Evolutionary conservation across 192 early-diverging fungal species (phyloP), one percentile per base, ranked within the genome.

Genomic region (Mortierella hygrophila): DNA sequence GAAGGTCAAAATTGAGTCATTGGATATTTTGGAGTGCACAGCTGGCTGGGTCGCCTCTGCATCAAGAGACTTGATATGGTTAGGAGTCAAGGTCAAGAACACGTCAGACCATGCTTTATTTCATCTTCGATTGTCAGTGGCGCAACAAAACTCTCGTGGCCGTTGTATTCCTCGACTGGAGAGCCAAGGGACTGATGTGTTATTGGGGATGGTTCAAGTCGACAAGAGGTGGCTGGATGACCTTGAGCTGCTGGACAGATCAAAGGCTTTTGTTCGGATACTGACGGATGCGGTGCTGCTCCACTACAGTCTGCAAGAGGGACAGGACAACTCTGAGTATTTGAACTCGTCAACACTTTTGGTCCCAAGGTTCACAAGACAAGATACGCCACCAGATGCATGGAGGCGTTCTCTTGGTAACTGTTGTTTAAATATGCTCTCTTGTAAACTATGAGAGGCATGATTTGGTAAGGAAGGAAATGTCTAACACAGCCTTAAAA

Each of bases 11-110:
- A 38, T 6, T 7, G 23, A 42, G 23, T 23, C 38, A 55, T n/a
- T 79, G 15, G 68, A 52, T 5, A 38, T 68, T 6, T 8, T 74
- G 46, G 63, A 83, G 35, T 69, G 81, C 23, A 32, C n/a, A 55
- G 40, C 81, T 63, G 81, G 81, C 29, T 77, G 81, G 71, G 26
- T 74, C 23, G 4, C 35, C 32, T 44, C 70, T 40, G 26, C 5
- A 18, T 15, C 38, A 38, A 52, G 68, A 38, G 23, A 32, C n/a
- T 2, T 44, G 20, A 10, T 77, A 4, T 83, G 81, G 81, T 7
- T 83, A 4, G 60, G 76, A 5, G 70, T 40, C 15, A 15, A 68
- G 6, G 3, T 77, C n/a, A 72, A 44, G 76, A 83, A 83, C 55
- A 52, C 42, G 21, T 77, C 70, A 20, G 57, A 83, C 0, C 42